Evolutionary conservation across 106 monocot species (phyloP).

Genomic region (Vanilla planifolia): DNA sequence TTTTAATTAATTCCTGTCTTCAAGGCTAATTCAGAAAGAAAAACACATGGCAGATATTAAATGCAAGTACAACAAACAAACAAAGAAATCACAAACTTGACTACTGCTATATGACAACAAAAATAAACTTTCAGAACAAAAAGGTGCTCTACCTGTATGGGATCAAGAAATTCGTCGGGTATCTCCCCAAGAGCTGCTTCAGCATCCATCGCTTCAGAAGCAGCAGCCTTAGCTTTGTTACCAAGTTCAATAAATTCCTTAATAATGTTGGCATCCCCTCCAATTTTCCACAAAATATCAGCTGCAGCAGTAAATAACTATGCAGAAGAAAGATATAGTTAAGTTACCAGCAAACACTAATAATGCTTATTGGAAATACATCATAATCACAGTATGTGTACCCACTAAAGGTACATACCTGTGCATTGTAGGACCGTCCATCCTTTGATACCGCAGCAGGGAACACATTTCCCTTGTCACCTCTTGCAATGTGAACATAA

Average conservation of each 20-base stretch:
- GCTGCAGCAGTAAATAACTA: slow-evolving; percentile 83
- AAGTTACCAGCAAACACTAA: neutral
- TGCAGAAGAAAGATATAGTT: slow-evolving; percentile 9
- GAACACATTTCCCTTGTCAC: slow-evolving; percentile 74
- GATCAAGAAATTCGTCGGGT: slow-evolving; percentile 98
- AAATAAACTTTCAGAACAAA: no score
- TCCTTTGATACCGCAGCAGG: slow-evolving; percentile 85
- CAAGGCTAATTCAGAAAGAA: no score
- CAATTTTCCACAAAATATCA: slow-evolving; percentile 81
- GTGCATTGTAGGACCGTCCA: slow-evolving; percentile 87
- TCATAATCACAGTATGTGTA: neutral
- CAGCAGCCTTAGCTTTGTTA: slow-evolving; percentile 68
- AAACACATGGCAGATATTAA: no score
- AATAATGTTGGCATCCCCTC: slow-evolving; percentile 63
- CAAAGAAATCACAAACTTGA: no score
- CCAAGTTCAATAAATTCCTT: slow-evolving; percentile 83
- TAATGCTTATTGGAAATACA: no score
- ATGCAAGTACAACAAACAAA: no score
- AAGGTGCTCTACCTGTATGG: slow-evolving; percentile 68
- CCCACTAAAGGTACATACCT: slow-evolving; percentile 31
- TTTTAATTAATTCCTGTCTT: no score
- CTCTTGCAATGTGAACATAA: slow-evolving; percentile 93
- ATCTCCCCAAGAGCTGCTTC: slow-evolving; percentile 91
- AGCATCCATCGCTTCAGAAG: slow-evolving; percentile 90
- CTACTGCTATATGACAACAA: no score